These are phyloP conservation scores for Arabidopsis thaliana DNA, from an alignment of 345 rosid species.

Conservation along the genomic window TAIR10.1 NC_003070.9:11787501-11788000, in stretches of 20 bases:
- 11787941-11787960: conserved; percentile 62
- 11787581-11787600: not conserved
- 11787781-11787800: conserved; percentile 51
- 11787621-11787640: conserved; percentile 39
- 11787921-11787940: conserved; percentile 81
- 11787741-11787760: conserved; percentile 9
- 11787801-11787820: conserved; percentile 72
- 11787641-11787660: conserved; percentile 26
- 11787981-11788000: conserved; percentile 67
- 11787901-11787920: conserved; percentile 63
- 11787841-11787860: conserved; percentile 68
- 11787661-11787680: not conserved
- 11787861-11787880: conserved; percentile 69
- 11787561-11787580: not conserved
- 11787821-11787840: conserved; percentile 60
- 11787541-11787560: conserved; percentile 5
- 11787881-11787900: conserved; percentile 56
- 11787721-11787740: conserved; percentile 18
- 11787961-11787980: conserved; percentile 64
- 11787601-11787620: conserved; percentile 1
- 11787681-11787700: not conserved
- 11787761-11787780: conserved; percentile 44
- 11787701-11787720: not conserved
- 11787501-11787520: not conserved
- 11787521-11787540: conserved; percentile 35